phyloP scores from a whole-genome alignment of 2,329 filamentous ascomycete genomes.

The Neoscytalidium dimidiatum region DNA sequence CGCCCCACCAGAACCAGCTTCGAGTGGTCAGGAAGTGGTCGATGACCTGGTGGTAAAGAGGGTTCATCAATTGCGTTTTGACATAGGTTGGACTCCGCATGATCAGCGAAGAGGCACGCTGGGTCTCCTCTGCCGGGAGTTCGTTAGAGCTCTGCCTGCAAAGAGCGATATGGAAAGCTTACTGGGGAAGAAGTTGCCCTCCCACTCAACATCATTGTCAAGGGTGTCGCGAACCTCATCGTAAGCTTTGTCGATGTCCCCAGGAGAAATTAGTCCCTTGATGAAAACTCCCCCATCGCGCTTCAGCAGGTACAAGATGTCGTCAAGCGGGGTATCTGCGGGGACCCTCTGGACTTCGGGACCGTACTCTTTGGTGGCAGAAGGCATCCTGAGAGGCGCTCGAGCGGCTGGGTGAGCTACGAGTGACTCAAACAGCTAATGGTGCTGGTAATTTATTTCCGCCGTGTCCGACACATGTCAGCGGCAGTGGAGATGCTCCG shows the following conservation, averaged over 20 bases:
- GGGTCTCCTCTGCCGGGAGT: slow-evolving; percentile 20
- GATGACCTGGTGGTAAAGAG: slow-evolving; percentile 29
- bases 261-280: slow-evolving; percentile 18
- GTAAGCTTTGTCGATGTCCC: slow-evolving; percentile 22
- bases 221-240: slow-evolving; percentile 22
- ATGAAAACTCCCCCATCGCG: slow-evolving; percentile 24
- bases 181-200: slow-evolving; percentile 24
- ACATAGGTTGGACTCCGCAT: slow-evolving; percentile 23
- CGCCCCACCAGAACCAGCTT: slow-evolving; percentile 32
- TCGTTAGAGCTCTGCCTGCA: neutral
- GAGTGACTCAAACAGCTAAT: no score
- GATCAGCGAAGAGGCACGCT: slow-evolving; percentile 22
- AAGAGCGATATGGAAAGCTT: neutral
- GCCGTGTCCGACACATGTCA: neutral
- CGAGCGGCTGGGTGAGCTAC: no score
- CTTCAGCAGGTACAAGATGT: slow-evolving; percentile 22
- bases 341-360: slow-evolving; percentile 21
- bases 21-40: slow-evolving; percentile 31
- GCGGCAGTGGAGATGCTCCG: neutral
- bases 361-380: neutral
- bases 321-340: slow-evolving; percentile 20
- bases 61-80: slow-evolving; percentile 27
- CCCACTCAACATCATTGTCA: slow-evolving; percentile 23
- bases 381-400: no score
- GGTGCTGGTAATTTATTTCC: neutral